phyloP scores from a whole-genome alignment of 805 yeast genomes.

The Pichia occidentalis region DNA sequence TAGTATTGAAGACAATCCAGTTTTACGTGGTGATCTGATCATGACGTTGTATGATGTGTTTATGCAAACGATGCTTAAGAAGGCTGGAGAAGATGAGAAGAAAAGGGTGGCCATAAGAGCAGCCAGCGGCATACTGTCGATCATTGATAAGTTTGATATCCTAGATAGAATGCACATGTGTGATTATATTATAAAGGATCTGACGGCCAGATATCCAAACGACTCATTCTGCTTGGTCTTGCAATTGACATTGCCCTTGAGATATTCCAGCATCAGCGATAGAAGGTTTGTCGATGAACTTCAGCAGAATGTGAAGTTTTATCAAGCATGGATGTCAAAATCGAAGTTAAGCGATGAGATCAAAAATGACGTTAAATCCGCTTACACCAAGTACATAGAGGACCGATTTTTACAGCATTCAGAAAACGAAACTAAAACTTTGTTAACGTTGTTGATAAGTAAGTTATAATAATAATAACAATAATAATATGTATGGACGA shows the following conservation, averaged over 20 bases:
- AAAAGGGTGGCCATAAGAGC: constrained; percentile 14
- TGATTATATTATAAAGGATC: constrained; percentile 53
- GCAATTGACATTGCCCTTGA: constrained; percentile 63
- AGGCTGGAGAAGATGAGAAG: constrained; percentile 19
- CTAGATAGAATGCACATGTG: constrained; percentile 64
- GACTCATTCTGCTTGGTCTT: constrained; percentile 36
- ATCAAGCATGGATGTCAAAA: constrained; percentile 46
- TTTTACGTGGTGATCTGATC: constrained; percentile 66
- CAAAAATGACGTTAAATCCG: constrained; percentile 28
- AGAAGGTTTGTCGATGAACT: constrained; percentile 49
- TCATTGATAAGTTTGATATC: constrained; percentile 65
- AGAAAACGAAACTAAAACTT: constrained; percentile 18
- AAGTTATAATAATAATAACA: constrained; percentile 17
- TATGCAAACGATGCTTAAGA: constrained; percentile 39
- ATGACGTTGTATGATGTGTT: constrained; percentile 65
- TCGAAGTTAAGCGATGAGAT: constrained; percentile 24
- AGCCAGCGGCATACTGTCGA: constrained; percentile 37
- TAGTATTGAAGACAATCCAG: constrained; percentile 76
- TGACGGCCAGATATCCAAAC: constrained; percentile 37
- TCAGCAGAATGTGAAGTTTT: constrained; percentile 66
- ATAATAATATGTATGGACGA: background rate
- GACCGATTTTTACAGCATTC: constrained; percentile 19
- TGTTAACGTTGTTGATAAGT: constrained; percentile 22
- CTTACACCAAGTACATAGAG: constrained; percentile 30
- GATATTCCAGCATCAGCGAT: constrained; percentile 38